These are phyloP conservation scores for Lentinula lateritia DNA, from an alignment of 768 basidiomycete genomes.

Conservation along the genomic window DNA sequence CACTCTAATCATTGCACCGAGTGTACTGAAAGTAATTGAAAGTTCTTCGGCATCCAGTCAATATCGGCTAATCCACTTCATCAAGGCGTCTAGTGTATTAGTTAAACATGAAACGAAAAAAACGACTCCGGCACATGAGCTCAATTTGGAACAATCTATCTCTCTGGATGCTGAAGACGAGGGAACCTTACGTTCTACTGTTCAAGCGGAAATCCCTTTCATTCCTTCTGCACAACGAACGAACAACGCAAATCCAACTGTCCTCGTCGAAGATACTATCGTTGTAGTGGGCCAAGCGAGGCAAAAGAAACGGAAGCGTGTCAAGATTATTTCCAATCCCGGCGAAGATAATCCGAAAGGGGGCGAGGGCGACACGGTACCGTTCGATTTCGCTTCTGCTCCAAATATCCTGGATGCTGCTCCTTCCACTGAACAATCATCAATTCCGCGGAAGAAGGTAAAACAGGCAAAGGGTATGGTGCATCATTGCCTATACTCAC, in stretches of 20 bases:
- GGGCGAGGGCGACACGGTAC: slow-evolving; percentile 26
- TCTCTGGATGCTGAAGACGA: slow-evolving; percentile 11
- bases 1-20: slow-evolving; percentile 54
- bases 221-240: slow-evolving; percentile 62
- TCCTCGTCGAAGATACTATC: slow-evolving; percentile 53
- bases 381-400: slow-evolving; percentile 64
- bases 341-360: slow-evolving; percentile 10
- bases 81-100: neutral
- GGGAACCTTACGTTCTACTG: slow-evolving; percentile 9
- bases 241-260: slow-evolving; percentile 13
- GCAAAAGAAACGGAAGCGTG: slow-evolving; percentile 39
- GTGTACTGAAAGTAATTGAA: neutral
- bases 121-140: neutral
- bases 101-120: neutral
- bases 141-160: neutral
- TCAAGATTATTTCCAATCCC: slow-evolving; percentile 13
- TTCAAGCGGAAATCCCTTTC: slow-evolving; percentile 71
- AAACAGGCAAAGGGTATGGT: slow-evolving; percentile 33
- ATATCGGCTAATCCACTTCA: neutral
- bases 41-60: neutral
- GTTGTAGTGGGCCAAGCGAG: slow-evolving; percentile 65
- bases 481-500: neutral
- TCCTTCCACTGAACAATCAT: slow-evolving; percentile 32
- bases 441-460: slow-evolving; percentile 36
- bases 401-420: slow-evolving; percentile 70